Conservation (phyloP, 2,329 filamentous ascomycete species). For the Fusarium keratoplasticum region DNA sequence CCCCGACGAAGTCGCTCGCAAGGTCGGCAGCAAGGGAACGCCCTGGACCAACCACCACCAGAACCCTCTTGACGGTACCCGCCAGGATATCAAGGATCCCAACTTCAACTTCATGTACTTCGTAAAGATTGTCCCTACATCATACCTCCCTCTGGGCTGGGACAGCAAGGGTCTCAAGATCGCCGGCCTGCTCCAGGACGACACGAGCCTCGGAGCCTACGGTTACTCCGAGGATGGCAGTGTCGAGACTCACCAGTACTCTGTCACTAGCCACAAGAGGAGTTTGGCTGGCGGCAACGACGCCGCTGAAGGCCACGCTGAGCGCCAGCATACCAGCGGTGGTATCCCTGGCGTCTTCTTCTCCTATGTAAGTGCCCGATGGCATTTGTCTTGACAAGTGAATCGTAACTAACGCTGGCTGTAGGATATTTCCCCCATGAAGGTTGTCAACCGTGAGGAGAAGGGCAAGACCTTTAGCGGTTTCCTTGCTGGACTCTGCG, state of each 20-base stretch:
- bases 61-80: slow-evolving; percentile 87
- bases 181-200: slow-evolving; percentile 54
- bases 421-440: slow-evolving; percentile 98
- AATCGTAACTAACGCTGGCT: slow-evolving; percentile 27
- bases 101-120: slow-evolving; percentile 99
- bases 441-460: slow-evolving; percentile 96
- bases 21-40: slow-evolving; percentile 62
- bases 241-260: slow-evolving; percentile 98
- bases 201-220: slow-evolving; percentile 72
- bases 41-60: slow-evolving; percentile 90
- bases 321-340: slow-evolving; percentile 87
- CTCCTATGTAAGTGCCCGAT: slow-evolving; percentile 79
- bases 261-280: slow-evolving; percentile 95
- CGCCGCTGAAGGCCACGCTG: slow-evolving; percentile 87
- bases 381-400: not conserved
- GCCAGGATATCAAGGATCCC: slow-evolving; percentile 82
- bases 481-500: slow-evolving; percentile 94
- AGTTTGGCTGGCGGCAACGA: slow-evolving; percentile 87
- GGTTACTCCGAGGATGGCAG: slow-evolving; percentile 74
- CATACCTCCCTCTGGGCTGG: slow-evolving; percentile 93
- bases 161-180: slow-evolving; percentile 64
- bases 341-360: slow-evolving; percentile 99
- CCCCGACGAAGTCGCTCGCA: slow-evolving; percentile 75
- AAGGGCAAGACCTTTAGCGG: slow-evolving; percentile 89
- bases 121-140: slow-evolving; percentile 96